These are phyloP conservation scores for Salix viminalis DNA, from an alignment of 345 rosid genomes.

Conservation along the genomic window DNA sequence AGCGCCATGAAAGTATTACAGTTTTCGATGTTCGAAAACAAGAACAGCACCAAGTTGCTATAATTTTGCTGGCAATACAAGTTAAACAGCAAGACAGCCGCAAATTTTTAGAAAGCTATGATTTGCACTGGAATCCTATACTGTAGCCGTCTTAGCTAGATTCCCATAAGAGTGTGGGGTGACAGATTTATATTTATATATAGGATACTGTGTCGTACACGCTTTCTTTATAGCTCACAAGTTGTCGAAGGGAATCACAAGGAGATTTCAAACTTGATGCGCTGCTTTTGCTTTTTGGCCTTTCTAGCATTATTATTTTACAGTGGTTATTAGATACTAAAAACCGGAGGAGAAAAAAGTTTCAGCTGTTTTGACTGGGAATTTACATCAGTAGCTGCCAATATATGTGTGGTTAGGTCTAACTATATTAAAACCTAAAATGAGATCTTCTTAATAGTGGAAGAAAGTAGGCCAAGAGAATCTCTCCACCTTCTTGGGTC, in stretches of 20 bases:
- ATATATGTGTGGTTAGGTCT: background rate
- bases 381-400: background rate
- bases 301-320: background rate
- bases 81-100: constrained; percentile 6
- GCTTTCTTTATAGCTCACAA: background rate
- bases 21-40: too few species aligned
- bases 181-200: background rate
- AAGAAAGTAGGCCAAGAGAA: background rate
- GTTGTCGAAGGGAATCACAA: constrained; percentile 1
- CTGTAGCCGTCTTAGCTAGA: constrained; percentile 4
- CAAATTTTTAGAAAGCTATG: background rate
- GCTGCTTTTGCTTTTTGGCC: background rate
- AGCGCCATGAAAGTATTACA: too few species aligned
- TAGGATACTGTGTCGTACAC: too few species aligned
- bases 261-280: background rate
- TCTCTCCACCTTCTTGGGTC: constrained; percentile 15
- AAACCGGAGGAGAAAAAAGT: background rate
- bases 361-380: background rate
- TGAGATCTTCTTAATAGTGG: background rate
- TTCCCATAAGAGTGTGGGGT: background rate
- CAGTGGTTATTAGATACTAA: background rate
- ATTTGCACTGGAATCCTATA: background rate
- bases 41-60: background rate
- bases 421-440: background rate
- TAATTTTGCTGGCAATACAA: background rate